Base-by-base conservation (phyloP, 352 stramenopile genomes). In the Phytophthora pisi region DNA sequence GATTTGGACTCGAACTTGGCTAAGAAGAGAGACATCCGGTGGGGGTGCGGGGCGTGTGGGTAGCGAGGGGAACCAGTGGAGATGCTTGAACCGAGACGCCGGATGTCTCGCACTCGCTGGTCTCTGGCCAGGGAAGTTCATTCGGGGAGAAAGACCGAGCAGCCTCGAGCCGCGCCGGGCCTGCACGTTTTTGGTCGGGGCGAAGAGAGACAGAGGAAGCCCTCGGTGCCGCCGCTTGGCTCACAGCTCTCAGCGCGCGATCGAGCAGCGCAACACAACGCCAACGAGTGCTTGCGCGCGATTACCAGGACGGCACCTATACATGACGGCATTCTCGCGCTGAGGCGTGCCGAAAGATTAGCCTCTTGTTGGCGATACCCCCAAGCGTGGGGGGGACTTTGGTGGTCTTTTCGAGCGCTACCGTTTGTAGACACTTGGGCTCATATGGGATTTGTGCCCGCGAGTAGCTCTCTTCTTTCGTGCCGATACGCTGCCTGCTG, bases 11-110 rank as follows among this genome's bases (percentile, higher is more conserved):
- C 56, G 62, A 30, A 75, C 63, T 76, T 70, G 63, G 68, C 63
- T 72, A 70, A 76, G 64, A 66, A 60, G 42, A 51, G 50, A 73
- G 46, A 74, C 64, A 66, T 77, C 70, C 64, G 59, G 64, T 70
- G 59, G 52, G 16, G 52, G 58, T 65, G 64, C 64, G 58, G 64
- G 57, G 51, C 28, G 64, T 30, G 69, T 77, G 65, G 28, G 69
- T 77, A 77, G 69, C 69, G 64, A 51, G 20, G 13, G 36, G 53
- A 73, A 70, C 55, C 64, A 64, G 64, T 73, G 57, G 63, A 64
- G 68, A 72, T 64, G 63, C 45, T 71, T 75, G 59, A 72, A 65
- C 18, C 43, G 68, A 68, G 57, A 61, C 68, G 63, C 52, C 64
- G 65, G 54, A 76, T 76, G 68, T 76, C 63, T 76, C 46, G 63